Percentiles rank a stretch among this genome's conserved stretches.
Conservation (phyloP, 2,329 filamentous ascomycete genomes). For the Boeremia lycopersici region DNA sequence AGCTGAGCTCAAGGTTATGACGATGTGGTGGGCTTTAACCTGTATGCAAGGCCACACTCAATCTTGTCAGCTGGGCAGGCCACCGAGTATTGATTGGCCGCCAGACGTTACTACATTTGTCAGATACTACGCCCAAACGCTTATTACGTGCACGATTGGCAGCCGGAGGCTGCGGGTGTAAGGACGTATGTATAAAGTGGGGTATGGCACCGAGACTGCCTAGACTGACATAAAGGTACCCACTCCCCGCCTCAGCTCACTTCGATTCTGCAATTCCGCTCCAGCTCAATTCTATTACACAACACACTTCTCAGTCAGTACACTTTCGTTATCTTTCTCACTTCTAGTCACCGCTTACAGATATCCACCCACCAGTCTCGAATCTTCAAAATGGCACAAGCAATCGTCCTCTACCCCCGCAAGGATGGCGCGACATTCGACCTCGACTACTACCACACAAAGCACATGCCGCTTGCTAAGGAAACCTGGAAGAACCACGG, state of each 20-base stretch:
- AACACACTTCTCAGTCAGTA: not conserved
- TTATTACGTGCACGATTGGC: not conserved
- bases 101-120: too few relatives aligned
- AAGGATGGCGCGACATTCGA: constrained; percentile 53
- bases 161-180: constrained; percentile 12
- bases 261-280: not conserved
- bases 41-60: too few relatives aligned
- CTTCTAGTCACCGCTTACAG: not conserved
- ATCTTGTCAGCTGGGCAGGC: too few relatives aligned
- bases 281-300: not conserved
- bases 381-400: constrained; percentile 24
- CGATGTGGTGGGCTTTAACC: too few relatives aligned
- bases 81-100: too few relatives aligned
- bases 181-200: constrained; percentile 20
- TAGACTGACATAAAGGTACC: constrained; percentile 16
- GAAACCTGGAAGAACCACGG: constrained; percentile 50
- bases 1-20: not conserved
- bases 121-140: not conserved
- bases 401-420: constrained; percentile 50
- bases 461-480: constrained; percentile 55
- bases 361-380: not conserved
- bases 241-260: not conserved
- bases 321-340: not conserved
- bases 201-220: constrained; percentile 12
- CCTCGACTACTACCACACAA: constrained; percentile 56